These are phyloP conservation scores for Pleurotus citrinopileatus DNA, from an alignment of 768 basidiomycete species.

Conservation along the genomic window DNA sequence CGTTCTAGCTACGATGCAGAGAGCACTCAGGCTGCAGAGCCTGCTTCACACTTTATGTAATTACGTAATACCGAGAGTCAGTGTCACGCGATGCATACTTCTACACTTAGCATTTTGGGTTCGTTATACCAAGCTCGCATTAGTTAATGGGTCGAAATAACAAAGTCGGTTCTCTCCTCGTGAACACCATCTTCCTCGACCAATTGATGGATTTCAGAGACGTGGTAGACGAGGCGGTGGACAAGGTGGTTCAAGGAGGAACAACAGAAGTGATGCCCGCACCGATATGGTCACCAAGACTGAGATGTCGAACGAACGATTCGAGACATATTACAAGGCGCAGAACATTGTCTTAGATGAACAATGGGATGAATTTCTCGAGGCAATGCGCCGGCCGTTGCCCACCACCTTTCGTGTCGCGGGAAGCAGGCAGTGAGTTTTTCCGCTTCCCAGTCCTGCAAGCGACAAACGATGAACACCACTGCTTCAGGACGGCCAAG, in stretches of 20 bases:
- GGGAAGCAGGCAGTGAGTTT: slow-evolving; percentile 81
- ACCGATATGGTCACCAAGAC: slow-evolving; percentile 52
- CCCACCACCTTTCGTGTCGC: slow-evolving; percentile 95
- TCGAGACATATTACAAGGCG: slow-evolving; percentile 66
- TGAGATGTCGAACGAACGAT: slow-evolving; percentile 71
- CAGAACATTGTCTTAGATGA: slow-evolving; percentile 74
- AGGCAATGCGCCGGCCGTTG: slow-evolving; percentile 62
- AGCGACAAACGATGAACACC: slow-evolving; percentile 10
- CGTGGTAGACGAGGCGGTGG: neutral
- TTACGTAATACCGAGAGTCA: no score
- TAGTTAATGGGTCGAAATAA: slow-evolving; percentile 10
- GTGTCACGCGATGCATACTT: no score
- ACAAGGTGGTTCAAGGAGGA: slow-evolving; percentile 5
- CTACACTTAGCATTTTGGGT: no score
- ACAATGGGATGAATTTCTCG: slow-evolving; percentile 78
- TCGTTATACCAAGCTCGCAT: no score
- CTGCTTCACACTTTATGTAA: no score
- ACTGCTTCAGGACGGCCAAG: slow-evolving; percentile 49
- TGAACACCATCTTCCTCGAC: neutral
- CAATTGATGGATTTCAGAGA: neutral
- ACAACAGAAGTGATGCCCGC: slow-evolving; percentile 33
- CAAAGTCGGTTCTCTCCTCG: slow-evolving; percentile 2
- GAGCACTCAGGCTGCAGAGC: no score
- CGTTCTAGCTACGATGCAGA: no score
- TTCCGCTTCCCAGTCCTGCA: slow-evolving; percentile 10